Conservation (phyloP, 179 eudicot genomes). For the Beta lomatogona region DNA sequence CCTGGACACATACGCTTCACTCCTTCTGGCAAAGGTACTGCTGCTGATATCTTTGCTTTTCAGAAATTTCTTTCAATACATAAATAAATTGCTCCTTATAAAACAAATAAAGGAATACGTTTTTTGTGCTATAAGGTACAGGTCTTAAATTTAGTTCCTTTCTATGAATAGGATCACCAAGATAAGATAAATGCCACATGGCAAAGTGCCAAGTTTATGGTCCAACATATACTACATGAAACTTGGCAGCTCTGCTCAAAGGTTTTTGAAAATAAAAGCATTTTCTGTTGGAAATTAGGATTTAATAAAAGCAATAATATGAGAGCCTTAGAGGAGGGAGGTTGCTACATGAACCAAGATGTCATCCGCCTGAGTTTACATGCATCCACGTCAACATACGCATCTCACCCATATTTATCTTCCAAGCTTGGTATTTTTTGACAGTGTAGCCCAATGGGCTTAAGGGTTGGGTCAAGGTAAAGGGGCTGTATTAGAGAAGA, state of each 20-base stretch:
- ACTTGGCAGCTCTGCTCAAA: background rate
- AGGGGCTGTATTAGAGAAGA: too few relatives aligned
- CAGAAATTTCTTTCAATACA: background rate
- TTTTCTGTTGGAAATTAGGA: too few relatives aligned
- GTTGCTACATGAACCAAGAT: too few relatives aligned
- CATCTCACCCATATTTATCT: background rate
- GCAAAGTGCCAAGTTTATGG: background rate
- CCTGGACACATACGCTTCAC: constrained; percentile 92
- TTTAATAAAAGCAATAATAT: too few relatives aligned
- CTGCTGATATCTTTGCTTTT: constrained; percentile 17
- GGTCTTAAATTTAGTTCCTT: background rate
- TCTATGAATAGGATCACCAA: background rate
- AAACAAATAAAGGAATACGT: background rate
- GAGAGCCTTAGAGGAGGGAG: too few relatives aligned
- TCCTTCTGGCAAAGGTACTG: constrained; percentile 53
- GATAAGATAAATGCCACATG: background rate
- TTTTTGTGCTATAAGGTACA: background rate
- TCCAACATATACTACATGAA: background rate
- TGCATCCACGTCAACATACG: background rate
- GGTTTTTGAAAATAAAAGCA: too few relatives aligned
- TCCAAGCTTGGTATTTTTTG: background rate
- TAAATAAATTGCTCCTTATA: background rate
- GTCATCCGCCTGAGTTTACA: too few relatives aligned
- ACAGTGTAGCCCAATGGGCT: background rate
- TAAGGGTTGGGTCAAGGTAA: too few relatives aligned